phyloP scores from a whole-genome alignment of 192 early-diverging fungal species.

The Chytriomyces sp. region DNA sequence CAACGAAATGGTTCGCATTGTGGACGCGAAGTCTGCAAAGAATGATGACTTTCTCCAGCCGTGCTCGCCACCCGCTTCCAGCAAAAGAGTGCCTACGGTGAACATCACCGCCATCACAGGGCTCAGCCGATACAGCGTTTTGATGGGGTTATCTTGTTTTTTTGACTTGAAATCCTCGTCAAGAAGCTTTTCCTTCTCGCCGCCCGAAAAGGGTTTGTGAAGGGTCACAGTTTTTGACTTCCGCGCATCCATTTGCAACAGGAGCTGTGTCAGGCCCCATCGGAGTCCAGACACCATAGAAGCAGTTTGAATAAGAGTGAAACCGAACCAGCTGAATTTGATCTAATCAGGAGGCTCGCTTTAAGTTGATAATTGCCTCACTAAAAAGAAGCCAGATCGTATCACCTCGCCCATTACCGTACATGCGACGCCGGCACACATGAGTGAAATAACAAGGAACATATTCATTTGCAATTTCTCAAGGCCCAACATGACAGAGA shows the following conservation, averaged over 20 bases:
- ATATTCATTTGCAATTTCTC: conserved; percentile 71
- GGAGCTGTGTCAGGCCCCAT: conserved; percentile 86
- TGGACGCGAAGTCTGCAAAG: conserved; percentile 43
- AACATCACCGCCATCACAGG: conserved; percentile 76
- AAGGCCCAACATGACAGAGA: conserved; percentile 85
- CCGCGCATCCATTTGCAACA: conserved; percentile 36
- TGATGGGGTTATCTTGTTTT: conserved; percentile 83
- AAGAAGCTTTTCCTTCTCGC: conserved; percentile 33
- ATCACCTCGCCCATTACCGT: conserved; percentile 74
- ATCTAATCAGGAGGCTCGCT: conserved; percentile 59
- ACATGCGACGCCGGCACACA: conserved; percentile 80
- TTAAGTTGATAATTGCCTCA: background rate
- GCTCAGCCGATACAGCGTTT: conserved; percentile 77
- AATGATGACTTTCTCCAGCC: conserved; percentile 47
- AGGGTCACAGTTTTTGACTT: conserved; percentile 7
- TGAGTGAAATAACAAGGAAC: conserved; percentile 73
- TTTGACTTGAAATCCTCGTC: conserved; percentile 63
- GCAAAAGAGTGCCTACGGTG: conserved; percentile 53
- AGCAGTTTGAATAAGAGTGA: conserved; percentile 73
- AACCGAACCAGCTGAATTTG: conserved; percentile 78
- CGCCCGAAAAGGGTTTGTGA: conserved; percentile 10
- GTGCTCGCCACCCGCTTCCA: conserved; percentile 33
- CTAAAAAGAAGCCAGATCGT: background rate
- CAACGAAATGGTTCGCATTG: conserved; percentile 51
- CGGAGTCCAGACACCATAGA: conserved; percentile 83